Percentiles rank a stretch among this genome's conserved stretches.
Evolutionary conservation across 2,329 filamentous ascomycete species (phyloP).

Genomic region (Hypoxylon sp.): DNA sequence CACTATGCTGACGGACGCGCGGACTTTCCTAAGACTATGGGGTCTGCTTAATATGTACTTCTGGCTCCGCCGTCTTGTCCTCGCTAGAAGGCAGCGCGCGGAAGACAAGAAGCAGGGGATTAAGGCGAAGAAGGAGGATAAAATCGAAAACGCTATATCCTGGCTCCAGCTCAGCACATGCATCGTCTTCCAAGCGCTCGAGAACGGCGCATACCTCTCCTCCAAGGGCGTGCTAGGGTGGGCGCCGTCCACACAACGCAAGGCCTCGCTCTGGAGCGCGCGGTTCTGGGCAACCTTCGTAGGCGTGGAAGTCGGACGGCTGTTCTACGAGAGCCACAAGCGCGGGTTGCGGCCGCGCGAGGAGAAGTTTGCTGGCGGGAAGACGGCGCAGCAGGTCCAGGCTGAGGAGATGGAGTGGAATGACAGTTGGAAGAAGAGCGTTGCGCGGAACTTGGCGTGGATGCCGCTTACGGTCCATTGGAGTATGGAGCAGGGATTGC

Average conservation of each 20-base stretch:
- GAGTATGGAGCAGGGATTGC: slow-evolving; percentile 75
- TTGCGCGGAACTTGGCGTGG: slow-evolving; percentile 80
- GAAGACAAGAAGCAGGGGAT: slow-evolving; percentile 49
- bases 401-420: slow-evolving; percentile 58
- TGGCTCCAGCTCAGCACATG: slow-evolving; percentile 77
- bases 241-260: slow-evolving; percentile 67
- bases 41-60: slow-evolving; percentile 79
- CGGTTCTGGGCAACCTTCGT: slow-evolving; percentile 87
- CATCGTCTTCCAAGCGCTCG: slow-evolving; percentile 79
- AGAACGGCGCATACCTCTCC: slow-evolving; percentile 85
- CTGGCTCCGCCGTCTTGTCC: slow-evolving; percentile 69
- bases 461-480: slow-evolving; percentile 88
- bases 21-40: slow-evolving; percentile 83
- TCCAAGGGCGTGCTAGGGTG: slow-evolving; percentile 77
- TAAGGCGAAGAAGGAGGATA: slow-evolving; percentile 52
- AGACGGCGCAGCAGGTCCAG: slow-evolving; percentile 53
- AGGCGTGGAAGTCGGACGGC: slow-evolving; percentile 77
- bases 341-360: slow-evolving; percentile 51
- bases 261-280: slow-evolving; percentile 78
- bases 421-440: slow-evolving; percentile 72
- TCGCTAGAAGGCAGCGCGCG: slow-evolving; percentile 52
- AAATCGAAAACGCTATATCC: slow-evolving; percentile 66
- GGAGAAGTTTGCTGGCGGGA: slow-evolving; percentile 59
- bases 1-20: slow-evolving; percentile 75
- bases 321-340: slow-evolving; percentile 65